A percentile compares a stretch with the other conserved stretches of the same genome.
Evolutionary conservation across 495 filamentous ascomycete genomes (phyloP).

Genomic region (Penicillium angulare): DNA sequence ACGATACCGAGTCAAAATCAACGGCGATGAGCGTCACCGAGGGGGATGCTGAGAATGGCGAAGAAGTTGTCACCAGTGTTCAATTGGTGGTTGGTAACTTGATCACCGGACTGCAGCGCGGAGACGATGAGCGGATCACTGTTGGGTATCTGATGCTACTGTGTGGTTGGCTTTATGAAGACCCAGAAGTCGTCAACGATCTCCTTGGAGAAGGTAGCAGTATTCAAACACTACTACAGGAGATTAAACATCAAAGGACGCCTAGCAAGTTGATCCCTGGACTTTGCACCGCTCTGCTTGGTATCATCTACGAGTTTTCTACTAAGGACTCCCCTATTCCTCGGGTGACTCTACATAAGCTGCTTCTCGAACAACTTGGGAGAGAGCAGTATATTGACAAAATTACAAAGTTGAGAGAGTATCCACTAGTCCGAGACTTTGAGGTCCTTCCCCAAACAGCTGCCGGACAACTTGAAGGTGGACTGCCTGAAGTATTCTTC

Average conservation of each 20-base stretch:
- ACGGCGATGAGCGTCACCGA: conserved; percentile 80
- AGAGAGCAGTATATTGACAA: conserved; percentile 88
- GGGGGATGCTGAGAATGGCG: conserved; percentile 84
- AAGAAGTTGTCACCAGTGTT: conserved; percentile 94
- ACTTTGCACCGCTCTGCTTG: conserved; percentile 77
- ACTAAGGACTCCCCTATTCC: conserved; percentile 94
- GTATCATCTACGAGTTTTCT: conserved; percentile 94
- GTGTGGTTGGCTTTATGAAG: conserved; percentile 91
- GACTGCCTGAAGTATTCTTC: conserved; percentile 81
- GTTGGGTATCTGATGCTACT: conserved; percentile 90
- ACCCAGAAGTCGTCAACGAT: conserved; percentile 87
- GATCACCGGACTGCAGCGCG: conserved; percentile 67
- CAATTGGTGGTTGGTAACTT: conserved; percentile 82
- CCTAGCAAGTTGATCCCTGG: conserved; percentile 71
- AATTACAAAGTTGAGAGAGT: conserved; percentile 71
- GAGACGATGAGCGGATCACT: conserved; percentile 76
- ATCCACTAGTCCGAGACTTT: conserved; percentile 86
- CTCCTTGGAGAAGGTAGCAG: conserved; percentile 94
- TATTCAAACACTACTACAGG: conserved; percentile 79
- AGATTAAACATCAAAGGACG: conserved; percentile 58
- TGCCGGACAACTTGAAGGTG: conserved; percentile 51
- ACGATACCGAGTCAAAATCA: conserved; percentile 75
- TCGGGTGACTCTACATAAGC: conserved; percentile 74
- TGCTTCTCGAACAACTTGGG: conserved; percentile 76
- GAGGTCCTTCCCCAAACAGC: conserved; percentile 77